Conservation (phyloP, 2,329 filamentous ascomycete species). For the Trichoderma koningiopsis region DNA sequence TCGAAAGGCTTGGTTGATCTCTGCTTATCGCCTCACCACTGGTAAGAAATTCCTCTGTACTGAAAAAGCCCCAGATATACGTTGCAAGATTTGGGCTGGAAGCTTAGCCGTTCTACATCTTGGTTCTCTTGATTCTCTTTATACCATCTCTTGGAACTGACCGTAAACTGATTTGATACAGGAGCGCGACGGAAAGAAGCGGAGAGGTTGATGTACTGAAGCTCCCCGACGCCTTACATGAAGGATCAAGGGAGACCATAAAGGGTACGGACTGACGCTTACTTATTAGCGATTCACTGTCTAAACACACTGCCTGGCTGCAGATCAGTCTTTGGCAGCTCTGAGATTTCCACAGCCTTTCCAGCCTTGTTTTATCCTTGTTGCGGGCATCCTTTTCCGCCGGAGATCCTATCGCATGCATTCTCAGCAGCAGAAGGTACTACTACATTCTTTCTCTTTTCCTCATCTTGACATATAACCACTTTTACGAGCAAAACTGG, state of each 20-base stretch:
- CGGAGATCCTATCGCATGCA: constrained; percentile 35
- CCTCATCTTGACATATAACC: background rate
- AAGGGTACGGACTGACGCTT: background rate
- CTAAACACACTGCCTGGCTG: background rate
- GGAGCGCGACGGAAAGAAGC: background rate
- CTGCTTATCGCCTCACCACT: background rate
- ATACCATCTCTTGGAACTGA: background rate
- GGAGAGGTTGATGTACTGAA: background rate
- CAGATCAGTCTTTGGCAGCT: background rate
- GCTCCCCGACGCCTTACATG: constrained; percentile 12
- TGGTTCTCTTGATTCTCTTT: background rate
- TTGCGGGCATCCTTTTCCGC: background rate
- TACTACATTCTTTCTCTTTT: constrained; percentile 10
- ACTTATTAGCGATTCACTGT: background rate
- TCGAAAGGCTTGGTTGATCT: background rate
- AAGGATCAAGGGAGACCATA: background rate
- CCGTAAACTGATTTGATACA: background rate
- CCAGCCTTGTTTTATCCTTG: background rate
- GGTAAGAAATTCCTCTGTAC: background rate
- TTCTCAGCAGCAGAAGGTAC: constrained; percentile 39
- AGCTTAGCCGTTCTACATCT: no score
- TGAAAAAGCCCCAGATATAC: background rate
- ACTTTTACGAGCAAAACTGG: background rate
- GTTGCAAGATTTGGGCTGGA: background rate
- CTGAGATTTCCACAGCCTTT: background rate